Evolutionary conservation across 768 basidiomycete genomes (phyloP).

Genomic region (Candolleomyces efflorescens): DNA sequence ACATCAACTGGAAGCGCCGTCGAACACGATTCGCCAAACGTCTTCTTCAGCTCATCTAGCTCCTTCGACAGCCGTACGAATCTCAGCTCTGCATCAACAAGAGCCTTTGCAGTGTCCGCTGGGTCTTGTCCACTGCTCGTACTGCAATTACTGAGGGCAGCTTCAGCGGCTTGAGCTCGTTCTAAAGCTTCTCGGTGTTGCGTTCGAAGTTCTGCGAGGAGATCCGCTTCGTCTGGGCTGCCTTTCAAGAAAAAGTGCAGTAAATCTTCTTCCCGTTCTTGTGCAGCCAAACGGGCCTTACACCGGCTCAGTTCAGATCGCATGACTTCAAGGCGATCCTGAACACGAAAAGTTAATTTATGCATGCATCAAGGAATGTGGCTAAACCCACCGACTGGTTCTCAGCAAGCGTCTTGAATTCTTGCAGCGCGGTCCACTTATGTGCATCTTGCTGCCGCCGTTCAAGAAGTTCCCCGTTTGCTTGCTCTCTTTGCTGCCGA

Average conservation of each 20-base stretch:
- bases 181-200: constrained; percentile 53
- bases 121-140: constrained; percentile 32
- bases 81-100: constrained; percentile 47
- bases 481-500: constrained; percentile 69
- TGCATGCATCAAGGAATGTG: not conserved
- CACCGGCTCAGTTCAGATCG: constrained; percentile 70
- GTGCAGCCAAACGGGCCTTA: constrained; percentile 74
- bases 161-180: constrained; percentile 47
- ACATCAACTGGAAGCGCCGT: constrained; percentile 46
- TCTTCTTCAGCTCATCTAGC: constrained; percentile 56
- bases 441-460: constrained; percentile 59
- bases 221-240: constrained; percentile 46
- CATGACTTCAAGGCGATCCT: constrained; percentile 73
- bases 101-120: constrained; percentile 49
- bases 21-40: constrained; percentile 52
- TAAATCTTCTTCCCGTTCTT: constrained; percentile 65
- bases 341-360: constrained; percentile 1
- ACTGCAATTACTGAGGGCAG: constrained; percentile 40
- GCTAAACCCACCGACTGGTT: constrained; percentile 46
- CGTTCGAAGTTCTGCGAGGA: constrained; percentile 48
- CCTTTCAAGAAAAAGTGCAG: constrained; percentile 65
- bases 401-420: constrained; percentile 62
- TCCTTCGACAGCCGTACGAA: constrained; percentile 41
- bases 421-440: constrained; percentile 55
- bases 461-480: constrained; percentile 60